Conservation (phyloP, 768 basidiomycete genomes). For the Suillus discolor region DNA sequence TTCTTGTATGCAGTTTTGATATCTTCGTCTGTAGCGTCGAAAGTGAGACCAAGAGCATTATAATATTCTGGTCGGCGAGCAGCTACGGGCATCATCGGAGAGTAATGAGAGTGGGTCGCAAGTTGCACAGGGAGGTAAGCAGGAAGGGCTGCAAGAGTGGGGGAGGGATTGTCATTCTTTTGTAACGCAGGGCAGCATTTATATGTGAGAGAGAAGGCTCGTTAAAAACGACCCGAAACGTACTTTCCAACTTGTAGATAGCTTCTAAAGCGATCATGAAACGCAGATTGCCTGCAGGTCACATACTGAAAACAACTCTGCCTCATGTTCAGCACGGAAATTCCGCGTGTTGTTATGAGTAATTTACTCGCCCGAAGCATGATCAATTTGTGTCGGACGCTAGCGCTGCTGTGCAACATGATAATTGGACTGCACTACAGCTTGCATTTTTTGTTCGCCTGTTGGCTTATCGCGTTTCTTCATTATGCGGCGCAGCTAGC, state of each 20-base stretch:
- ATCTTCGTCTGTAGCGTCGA: slow-evolving; percentile 49
- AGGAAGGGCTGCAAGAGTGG: slow-evolving; percentile 17
- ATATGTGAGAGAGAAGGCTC: slow-evolving; percentile 24
- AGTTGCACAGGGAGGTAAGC: slow-evolving; percentile 13
- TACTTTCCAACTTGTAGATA: slow-evolving; percentile 16
- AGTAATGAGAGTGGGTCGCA: slow-evolving; percentile 14
- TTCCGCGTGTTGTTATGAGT: slow-evolving; percentile 34
- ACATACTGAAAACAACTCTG: slow-evolving; percentile 17
- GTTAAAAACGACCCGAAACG: slow-evolving; percentile 25
- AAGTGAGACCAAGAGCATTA: slow-evolving; percentile 47
- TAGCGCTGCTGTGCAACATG: background rate
- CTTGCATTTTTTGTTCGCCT: background rate
- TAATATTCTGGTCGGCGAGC: slow-evolving; percentile 31
- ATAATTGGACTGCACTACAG: background rate
- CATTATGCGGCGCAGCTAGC: background rate
- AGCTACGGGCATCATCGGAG: slow-evolving; percentile 29
- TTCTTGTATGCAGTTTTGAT: slow-evolving; percentile 65
- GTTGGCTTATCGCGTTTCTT: background rate
- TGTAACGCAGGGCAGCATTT: slow-evolving; percentile 26
- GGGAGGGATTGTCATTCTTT: slow-evolving; percentile 11
- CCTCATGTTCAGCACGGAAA: slow-evolving; percentile 35
- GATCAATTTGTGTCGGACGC: background rate
- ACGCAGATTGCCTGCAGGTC: slow-evolving; percentile 18
- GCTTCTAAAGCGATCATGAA: slow-evolving; percentile 28
- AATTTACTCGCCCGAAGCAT: slow-evolving; percentile 26